Base-by-base conservation (phyloP, 768 basidiomycete species). In the Scleroderma bovista region DNA sequence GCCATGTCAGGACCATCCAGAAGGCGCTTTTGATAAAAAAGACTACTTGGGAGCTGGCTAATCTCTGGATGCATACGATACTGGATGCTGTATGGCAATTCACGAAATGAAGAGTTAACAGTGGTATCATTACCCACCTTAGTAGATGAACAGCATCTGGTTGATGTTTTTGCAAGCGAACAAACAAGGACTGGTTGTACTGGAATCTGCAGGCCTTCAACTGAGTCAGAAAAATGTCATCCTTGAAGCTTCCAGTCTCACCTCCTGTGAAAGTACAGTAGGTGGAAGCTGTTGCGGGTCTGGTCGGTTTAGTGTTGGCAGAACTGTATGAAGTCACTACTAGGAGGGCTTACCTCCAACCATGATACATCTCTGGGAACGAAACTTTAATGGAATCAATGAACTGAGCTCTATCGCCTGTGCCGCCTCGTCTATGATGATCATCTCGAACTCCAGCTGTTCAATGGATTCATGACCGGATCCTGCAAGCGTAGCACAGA, bases 31-130 rank as follows among this genome's bases (percentile, higher is more conserved):
- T 83, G 71, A 63, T 99, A 99, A 70, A 99, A 99, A 2, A 93
- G 68, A 41, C 75, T 76, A 51, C 93, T 96, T 0, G 96, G 96
- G 16, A 99, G 77, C 45, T 74, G 74, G 54, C 93, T 95, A 62
- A 98, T 97, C 46, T 90, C 84, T 2, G 95, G 95, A 63, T 99
- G 94, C 96, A 99, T 99, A 56, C 96, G 94, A 64, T 99, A 99
- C 70, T 99, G 96, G 37, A 99, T 98, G 58, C 95, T 97, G 51
- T 51, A 29, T 32, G 52, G 20, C 39, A 20, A 44, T 24, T 46
- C 53, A 26, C 20, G 44, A 9, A 13, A 6, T 11, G 37, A 51
- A 12, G 20, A 48, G 24, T 17, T 32, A 46, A 29, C 48, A 13
- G 34, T 9, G 43, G 42, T 10, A 3, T n/a, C 6, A 24, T 24